Evolutionary conservation across 2,329 filamentous ascomycete species (phyloP), one percentile per base, ranked within the genome.

Genomic region (Aureobasidium sp.): DNA sequence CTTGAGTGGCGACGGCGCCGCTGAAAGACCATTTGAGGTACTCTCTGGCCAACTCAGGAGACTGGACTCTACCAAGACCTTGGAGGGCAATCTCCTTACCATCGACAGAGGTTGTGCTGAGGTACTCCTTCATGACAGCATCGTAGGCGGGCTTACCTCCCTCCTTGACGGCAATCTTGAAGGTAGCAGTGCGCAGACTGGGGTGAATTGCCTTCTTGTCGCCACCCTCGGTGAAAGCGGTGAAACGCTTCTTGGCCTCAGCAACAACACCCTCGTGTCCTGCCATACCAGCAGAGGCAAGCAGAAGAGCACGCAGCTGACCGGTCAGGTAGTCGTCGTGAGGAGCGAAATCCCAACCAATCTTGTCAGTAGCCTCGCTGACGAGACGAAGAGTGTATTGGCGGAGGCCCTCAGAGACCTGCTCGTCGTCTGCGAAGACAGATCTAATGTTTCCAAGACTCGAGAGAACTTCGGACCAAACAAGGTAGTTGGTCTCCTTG

Each of bases 81-180:
- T 82, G 79, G 3, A 97, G 82, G 65, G 85, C 88, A 65, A 95
- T 88, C 66, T 96, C 91, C 74, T 92, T 95, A 67, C 91, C 92
- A 68, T 97, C 94, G 38, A 96, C 86, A 8, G 91, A 90, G 57
- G 87, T 87, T 13, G 90, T 94, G 54, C 79, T 85, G 64, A 84
- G 81, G 81, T 90, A 97, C 72, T 96, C 92, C 59, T 90, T 84
- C 77, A 93, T 90, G 59, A 99, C 81, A 8, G 86, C 81, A 29
- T 88, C 81, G 65, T 84, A 87, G 58, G 90, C 89, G 17, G 84
- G 78, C 57, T 82, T 81, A 8, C 84, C 84, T 7, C 90, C 85
- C 65, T 92, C 84, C 64, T 85, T 86, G 62, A 96, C 81, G 27
- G 85, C 87, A 37, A 91, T 86, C 61, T 86, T 85, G 79, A 91